Percentiles rank a stretch among this genome's conserved stretches.
Evolutionary conservation across 768 basidiomycete species (phyloP).

Genomic region (Xerocomellus intermedius): DNA sequence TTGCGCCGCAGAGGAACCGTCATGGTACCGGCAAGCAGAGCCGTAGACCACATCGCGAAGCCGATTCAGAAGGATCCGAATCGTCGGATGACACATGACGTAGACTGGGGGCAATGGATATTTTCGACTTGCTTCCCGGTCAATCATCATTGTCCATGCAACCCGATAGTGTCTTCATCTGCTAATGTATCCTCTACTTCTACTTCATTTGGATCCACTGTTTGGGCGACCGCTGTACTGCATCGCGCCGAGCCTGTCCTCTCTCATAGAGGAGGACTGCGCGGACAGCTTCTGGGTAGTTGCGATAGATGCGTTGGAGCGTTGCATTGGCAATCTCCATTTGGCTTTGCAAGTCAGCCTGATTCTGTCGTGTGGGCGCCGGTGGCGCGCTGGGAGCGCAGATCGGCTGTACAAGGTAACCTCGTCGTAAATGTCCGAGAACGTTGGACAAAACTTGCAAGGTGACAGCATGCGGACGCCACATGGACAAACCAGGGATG

Average conservation of each 20-base stretch:
- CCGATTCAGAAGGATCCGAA: conserved; percentile 60
- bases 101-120: conserved; percentile 10
- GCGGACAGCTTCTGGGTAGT: conserved; percentile 49
- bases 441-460: conserved; percentile 48
- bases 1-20: conserved; percentile 64
- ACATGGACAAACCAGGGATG: conserved; percentile 61
- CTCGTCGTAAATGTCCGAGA: conserved; percentile 48
- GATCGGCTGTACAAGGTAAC: conserved; percentile 47
- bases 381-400: conserved; percentile 21
- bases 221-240: conserved; percentile 11
- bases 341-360: conserved; percentile 22
- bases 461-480: conserved; percentile 59
- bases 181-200: conserved; percentile 26
- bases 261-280: conserved; percentile 36
- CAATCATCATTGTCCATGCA: conserved; percentile 25
- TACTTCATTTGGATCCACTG: conserved; percentile 21
- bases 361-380: conserved; percentile 13
- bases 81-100: conserved; percentile 59
- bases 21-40: conserved; percentile 67
- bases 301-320: conserved; percentile 45
- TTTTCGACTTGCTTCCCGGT: conserved; percentile 8
- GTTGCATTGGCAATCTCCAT: conserved; percentile 38
- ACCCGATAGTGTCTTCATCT: conserved; percentile 18
- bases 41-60: conserved; percentile 55
- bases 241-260: conserved; percentile 26